Conservation (phyloP, 495 filamentous ascomycete genomes). For the Penicillium subrubescens region DNA sequence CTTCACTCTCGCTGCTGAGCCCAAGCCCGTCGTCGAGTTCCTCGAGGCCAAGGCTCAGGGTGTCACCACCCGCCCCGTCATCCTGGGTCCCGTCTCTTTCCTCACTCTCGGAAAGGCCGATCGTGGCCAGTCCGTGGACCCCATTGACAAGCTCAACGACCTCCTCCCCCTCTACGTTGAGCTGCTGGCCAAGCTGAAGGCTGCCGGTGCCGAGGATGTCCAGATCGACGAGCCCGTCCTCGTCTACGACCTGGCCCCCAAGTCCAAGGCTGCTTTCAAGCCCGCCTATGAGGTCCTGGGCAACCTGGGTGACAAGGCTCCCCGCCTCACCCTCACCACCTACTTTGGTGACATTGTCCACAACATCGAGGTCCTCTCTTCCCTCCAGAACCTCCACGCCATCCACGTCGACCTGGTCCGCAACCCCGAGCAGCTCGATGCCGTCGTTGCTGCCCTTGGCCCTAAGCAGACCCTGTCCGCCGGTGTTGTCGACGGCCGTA, state of each 20-base stretch:
- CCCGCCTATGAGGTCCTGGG: slow-evolving; percentile 88
- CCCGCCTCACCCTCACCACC: slow-evolving; percentile 83
- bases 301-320: slow-evolving; percentile 71
- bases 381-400: slow-evolving; percentile 69
- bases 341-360: slow-evolving; percentile 99
- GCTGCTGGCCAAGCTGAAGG: slow-evolving; percentile 87
- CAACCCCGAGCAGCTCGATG: slow-evolving; percentile 92
- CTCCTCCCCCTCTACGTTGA: slow-evolving; percentile 91
- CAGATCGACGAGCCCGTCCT: slow-evolving; percentile 98
- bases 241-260: slow-evolving; percentile 84
- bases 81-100: slow-evolving; percentile 96
- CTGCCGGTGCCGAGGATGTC: slow-evolving; percentile 87
- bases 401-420: slow-evolving; percentile 96
- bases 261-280: slow-evolving; percentile 97
- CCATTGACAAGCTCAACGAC: slow-evolving; percentile 88
- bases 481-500: slow-evolving; percentile 96
- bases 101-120: slow-evolving; percentile 94
- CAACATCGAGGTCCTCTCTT: slow-evolving; percentile 86
- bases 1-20: slow-evolving; percentile 82
- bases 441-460: slow-evolving; percentile 73
- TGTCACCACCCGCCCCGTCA: slow-evolving; percentile 86
- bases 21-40: slow-evolving; percentile 94
- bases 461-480: slow-evolving; percentile 85
- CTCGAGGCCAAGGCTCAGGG: slow-evolving; percentile 96
- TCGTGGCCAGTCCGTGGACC: slow-evolving; percentile 85